A percentile compares a stretch with the other conserved stretches of the same genome.
Evolutionary conservation across 768 basidiomycete genomes (phyloP).

Genomic region (Mrakia hoshinonis): DNA sequence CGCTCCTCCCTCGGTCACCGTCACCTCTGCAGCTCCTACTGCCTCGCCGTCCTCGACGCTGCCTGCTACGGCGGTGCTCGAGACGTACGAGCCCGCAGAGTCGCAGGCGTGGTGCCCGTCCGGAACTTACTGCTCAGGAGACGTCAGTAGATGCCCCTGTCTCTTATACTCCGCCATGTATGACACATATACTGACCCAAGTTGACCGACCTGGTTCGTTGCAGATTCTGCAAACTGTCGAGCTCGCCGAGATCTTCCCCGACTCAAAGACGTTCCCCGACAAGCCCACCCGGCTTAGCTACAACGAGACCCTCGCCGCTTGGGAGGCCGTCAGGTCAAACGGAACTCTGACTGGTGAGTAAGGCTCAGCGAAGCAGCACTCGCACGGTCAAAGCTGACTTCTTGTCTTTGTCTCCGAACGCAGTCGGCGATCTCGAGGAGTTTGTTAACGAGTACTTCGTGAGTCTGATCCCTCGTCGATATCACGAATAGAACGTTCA

Average conservation of each 20-base stretch:
- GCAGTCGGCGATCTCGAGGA: slow-evolving; percentile 52
- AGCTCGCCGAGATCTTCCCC: slow-evolving; percentile 61
- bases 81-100: background rate
- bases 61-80: background rate
- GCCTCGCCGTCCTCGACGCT: slow-evolving; percentile 23
- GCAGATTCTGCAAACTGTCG: slow-evolving; percentile 63
- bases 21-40: slow-evolving; percentile 11
- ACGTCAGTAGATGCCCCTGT: slow-evolving; percentile 46
- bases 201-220: background rate
- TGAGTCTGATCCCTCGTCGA: slow-evolving; percentile 31
- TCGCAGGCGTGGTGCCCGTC: slow-evolving; percentile 65
- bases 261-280: slow-evolving; percentile 88
- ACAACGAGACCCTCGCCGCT: slow-evolving; percentile 60
- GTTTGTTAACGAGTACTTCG: slow-evolving; percentile 68
- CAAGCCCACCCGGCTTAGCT: slow-evolving; percentile 64
- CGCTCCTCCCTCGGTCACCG: background rate
- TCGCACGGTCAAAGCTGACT: slow-evolving; percentile 44
- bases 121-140: slow-evolving; percentile 71
- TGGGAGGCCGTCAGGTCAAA: slow-evolving; percentile 49
- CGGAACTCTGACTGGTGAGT: slow-evolving; percentile 39
- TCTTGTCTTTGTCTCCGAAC: background rate
- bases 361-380: background rate
- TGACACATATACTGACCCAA: background rate
- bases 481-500: background rate
- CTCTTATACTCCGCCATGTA: background rate